phyloP scores from a whole-genome alignment of 352 stramenopile species.

The Pythium plurisporium region DNA sequence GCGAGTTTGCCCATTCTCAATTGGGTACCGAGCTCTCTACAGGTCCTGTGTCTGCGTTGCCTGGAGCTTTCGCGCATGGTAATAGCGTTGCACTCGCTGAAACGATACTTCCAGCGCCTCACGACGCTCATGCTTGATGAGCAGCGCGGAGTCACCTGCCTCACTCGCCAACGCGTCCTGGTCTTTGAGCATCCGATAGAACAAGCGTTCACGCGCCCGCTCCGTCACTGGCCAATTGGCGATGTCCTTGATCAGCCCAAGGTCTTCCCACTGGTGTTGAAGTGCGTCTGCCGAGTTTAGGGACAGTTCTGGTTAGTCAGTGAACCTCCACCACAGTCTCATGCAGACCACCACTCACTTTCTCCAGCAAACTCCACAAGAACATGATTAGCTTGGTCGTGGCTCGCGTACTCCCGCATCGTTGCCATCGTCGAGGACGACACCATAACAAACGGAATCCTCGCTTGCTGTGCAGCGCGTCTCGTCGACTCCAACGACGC shows the following conservation, averaged over 20 bases:
- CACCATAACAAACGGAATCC: slow-evolving; percentile 51
- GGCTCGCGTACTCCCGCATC: slow-evolving; percentile 1
- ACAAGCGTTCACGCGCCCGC: slow-evolving; percentile 42
- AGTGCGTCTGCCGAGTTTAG: slow-evolving; percentile 35
- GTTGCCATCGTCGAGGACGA: slow-evolving; percentile 14
- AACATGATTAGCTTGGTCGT: slow-evolving; percentile 24
- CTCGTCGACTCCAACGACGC: slow-evolving; percentile 18
- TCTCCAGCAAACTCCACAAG: slow-evolving; percentile 60
- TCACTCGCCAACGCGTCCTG: slow-evolving; percentile 39
- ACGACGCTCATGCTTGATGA: slow-evolving; percentile 41
- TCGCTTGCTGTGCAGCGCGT: slow-evolving; percentile 21
- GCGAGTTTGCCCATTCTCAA: background rate
- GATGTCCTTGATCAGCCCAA: slow-evolving; percentile 39
- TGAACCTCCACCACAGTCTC: background rate
- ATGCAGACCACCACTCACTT: slow-evolving; percentile 34
- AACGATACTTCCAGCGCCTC: slow-evolving; percentile 32
- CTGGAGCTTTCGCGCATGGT: slow-evolving; percentile 9
- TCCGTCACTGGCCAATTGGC: slow-evolving; percentile 49
- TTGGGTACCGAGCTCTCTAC: background rate
- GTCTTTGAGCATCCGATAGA: slow-evolving; percentile 74
- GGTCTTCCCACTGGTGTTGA: slow-evolving; percentile 58
- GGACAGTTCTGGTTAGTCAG: background rate
- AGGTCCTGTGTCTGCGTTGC: background rate
- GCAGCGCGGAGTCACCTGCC: slow-evolving; percentile 35
- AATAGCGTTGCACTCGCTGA: slow-evolving; percentile 10